Base-by-base conservation (phyloP, 257 asterid species). In the Nicotiana attenuata region DNA sequence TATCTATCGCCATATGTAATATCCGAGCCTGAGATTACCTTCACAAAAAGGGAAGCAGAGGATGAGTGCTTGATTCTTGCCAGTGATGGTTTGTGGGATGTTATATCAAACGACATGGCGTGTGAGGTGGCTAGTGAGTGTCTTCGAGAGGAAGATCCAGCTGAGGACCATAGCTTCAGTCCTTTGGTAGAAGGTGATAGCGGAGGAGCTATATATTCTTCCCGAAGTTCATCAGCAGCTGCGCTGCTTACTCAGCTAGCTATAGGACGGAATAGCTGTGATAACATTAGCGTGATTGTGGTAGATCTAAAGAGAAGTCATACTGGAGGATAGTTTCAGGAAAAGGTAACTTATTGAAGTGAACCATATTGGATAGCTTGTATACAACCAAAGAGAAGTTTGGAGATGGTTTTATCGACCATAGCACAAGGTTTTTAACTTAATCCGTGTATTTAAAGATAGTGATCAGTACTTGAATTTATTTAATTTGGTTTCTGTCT, bases 61-160 rank as follows among this genome's bases (percentile, higher is more conserved):
- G 86, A 83, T 29, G 69, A 69, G 22, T 83, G 69, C 10, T 53
- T 80, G 22, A 80, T 83, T 68, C 76, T 83, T n/a, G 83, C 81
- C 1, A 83, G 86, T 3, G 83, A 83, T 59, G 86, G 83, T 0
- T 3, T 83, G 41, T 83, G 86, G 86, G 83, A 83, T 50, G 83
- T 83, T 4, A 24, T 83, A 59, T 19, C 83, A 10, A 83, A 10
- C 1, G 68, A 80, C 22, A 59, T 24, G 31, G 75, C 80, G 0
- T 69, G 81, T 15, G 59, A 29, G 16, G 65, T 83, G 7, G 76
- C 81, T 14, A 52, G 77, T 33, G 52, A 52, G n/a, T 83, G 86
- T 80, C 59, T 83, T 15, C 65, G 38, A 5, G 75, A 55, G 41
- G 71, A 73, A 22, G 57, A 20, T 33, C 63, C 50, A 3, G 2